A percentile compares a stretch with the other conserved stretches of the same genome.
Evolutionary conservation across 495 filamentous ascomycete genomes (phyloP).

Genomic region (Tuber umbilicatum): DNA sequence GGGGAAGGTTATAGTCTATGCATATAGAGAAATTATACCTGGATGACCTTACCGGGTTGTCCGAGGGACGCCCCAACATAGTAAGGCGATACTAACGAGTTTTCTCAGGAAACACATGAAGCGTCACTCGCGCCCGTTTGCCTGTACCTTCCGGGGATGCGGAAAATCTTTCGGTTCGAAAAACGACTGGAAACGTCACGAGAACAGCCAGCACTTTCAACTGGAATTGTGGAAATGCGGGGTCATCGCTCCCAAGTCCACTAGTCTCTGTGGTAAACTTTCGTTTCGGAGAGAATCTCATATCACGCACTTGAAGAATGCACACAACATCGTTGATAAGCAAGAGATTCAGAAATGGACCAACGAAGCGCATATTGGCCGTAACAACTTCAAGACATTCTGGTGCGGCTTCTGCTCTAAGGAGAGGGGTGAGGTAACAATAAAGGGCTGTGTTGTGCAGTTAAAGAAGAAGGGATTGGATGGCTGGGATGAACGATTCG

Average conservation of each 20-base stretch:
- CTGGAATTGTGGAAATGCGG: slow-evolving; percentile 72
- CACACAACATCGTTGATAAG: slow-evolving; percentile 48
- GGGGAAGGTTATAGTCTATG: neutral
- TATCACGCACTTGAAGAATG: slow-evolving; percentile 42
- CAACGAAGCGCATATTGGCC: slow-evolving; percentile 52
- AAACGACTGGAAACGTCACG: slow-evolving; percentile 95
- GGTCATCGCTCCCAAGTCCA: slow-evolving; percentile 29
- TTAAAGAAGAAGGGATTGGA: slow-evolving; percentile 52
- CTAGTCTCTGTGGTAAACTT: slow-evolving; percentile 51
- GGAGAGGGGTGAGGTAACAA: slow-evolving; percentile 1
- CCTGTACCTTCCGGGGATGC: slow-evolving; percentile 72
- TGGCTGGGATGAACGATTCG: slow-evolving; percentile 69
- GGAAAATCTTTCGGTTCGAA: slow-evolving; percentile 80
- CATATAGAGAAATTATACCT: neutral
- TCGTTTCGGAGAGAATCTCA: slow-evolving; percentile 61
- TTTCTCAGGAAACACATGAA: slow-evolving; percentile 74
- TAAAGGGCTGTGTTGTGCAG: slow-evolving; percentile 46
- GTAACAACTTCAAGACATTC: slow-evolving; percentile 63
- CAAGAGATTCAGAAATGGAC: slow-evolving; percentile 47
- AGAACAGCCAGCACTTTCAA: slow-evolving; percentile 77
- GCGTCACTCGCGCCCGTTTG: slow-evolving; percentile 79
- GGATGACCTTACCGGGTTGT: neutral
- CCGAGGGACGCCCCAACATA: neutral
- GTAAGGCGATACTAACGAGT: slow-evolving; percentile 10
- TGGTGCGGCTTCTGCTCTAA: slow-evolving; percentile 84